A percentile compares a stretch with the other conserved stretches of the same genome.
Conservation (phyloP, 208 protist genomes). For the Phytomonas francai region DNA sequence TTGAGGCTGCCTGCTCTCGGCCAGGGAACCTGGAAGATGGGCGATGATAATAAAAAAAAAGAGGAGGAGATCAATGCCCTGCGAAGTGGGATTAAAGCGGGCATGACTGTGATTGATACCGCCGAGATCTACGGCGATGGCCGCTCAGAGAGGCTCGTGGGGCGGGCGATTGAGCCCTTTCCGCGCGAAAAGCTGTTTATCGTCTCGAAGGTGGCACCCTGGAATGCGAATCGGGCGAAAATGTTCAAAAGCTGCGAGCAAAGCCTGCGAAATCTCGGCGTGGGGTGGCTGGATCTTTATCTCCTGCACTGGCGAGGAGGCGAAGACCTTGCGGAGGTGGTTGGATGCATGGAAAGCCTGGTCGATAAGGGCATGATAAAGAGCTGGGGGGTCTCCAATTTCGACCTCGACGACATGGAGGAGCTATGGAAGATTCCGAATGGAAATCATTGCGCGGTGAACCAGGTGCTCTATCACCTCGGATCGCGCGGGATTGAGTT, state of each 20-base stretch:
- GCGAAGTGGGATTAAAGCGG: slow-evolving; percentile 20
- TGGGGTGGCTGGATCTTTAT: slow-evolving; percentile 85
- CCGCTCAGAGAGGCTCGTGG: slow-evolving; percentile 30
- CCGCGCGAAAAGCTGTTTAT: slow-evolving; percentile 83
- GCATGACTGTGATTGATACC: slow-evolving; percentile 42
- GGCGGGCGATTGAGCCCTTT: slow-evolving; percentile 21
- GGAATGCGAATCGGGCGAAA: slow-evolving; percentile 54
- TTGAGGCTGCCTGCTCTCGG: slow-evolving; percentile 24
- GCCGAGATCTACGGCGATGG: slow-evolving; percentile 51
- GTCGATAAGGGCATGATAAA: slow-evolving; percentile 63
- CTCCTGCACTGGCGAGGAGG: slow-evolving; percentile 84
- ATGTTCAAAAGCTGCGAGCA: slow-evolving; percentile 64
- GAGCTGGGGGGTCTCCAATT: slow-evolving; percentile 84
- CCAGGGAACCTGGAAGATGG: slow-evolving; percentile 37
- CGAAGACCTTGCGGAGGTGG: slow-evolving; percentile 50
- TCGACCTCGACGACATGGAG: slow-evolving; percentile 52
- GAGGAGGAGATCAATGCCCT: slow-evolving; percentile 24
- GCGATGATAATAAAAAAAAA: slow-evolving; percentile 15
- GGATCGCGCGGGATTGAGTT: slow-evolving; percentile 69
- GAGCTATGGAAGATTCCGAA: slow-evolving; percentile 40
- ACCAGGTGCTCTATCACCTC: slow-evolving; percentile 79
- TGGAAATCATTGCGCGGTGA: slow-evolving; percentile 50
- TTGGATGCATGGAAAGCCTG: slow-evolving; percentile 70
- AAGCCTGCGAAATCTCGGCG: slow-evolving; percentile 47
- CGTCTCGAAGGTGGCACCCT: slow-evolving; percentile 90